Percentiles rank a stretch among this genome's conserved stretches.
These are phyloP conservation scores for Cylindrodendrum hubeiense DNA, from an alignment of 2,329 filamentous ascomycete species.

Conservation along the genomic window DNA sequence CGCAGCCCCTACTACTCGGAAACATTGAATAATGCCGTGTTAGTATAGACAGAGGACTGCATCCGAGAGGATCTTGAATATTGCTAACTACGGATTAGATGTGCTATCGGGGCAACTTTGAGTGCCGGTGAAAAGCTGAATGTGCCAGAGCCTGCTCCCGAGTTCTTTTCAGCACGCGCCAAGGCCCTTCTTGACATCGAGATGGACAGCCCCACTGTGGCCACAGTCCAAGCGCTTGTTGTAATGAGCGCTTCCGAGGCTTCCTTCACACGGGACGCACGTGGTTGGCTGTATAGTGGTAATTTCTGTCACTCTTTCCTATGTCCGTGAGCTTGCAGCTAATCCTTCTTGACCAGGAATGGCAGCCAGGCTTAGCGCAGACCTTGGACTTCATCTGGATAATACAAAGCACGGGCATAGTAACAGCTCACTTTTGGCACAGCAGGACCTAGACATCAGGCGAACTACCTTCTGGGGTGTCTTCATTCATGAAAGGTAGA, in stretches of 20 bases:
- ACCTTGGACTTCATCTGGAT: conserved; percentile 35
- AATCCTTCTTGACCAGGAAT: conserved; percentile 17
- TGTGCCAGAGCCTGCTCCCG: conserved; percentile 15
- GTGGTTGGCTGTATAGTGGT: conserved; percentile 43
- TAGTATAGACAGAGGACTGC: background rate
- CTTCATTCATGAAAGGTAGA: conserved; percentile 28
- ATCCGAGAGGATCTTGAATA: background rate
- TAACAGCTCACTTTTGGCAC: conserved; percentile 9
- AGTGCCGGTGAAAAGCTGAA: background rate
- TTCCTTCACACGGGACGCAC: conserved; percentile 34
- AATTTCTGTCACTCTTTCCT: background rate
- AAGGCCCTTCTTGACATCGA: conserved; percentile 40
- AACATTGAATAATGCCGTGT: conserved; percentile 42
- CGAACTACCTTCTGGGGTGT: conserved; percentile 33
- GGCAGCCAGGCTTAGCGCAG: conserved; percentile 28
- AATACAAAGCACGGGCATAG: conserved; percentile 21
- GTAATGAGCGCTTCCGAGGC: conserved; percentile 38
- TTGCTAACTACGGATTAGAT: conserved; percentile 7
- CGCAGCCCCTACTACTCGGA: conserved; percentile 40
- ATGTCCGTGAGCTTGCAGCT: background rate
- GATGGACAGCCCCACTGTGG: conserved; percentile 37
- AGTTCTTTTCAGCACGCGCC: conserved; percentile 38
- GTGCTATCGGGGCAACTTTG: conserved; percentile 29
- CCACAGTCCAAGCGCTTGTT: conserved; percentile 38
- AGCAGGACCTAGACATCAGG: conserved; percentile 26